Percentiles rank a stretch among this genome's conserved stretches.
Conservation (phyloP, 1,284 basidiomycete species). For the Pyrrhoderma lamaoense region DNA sequence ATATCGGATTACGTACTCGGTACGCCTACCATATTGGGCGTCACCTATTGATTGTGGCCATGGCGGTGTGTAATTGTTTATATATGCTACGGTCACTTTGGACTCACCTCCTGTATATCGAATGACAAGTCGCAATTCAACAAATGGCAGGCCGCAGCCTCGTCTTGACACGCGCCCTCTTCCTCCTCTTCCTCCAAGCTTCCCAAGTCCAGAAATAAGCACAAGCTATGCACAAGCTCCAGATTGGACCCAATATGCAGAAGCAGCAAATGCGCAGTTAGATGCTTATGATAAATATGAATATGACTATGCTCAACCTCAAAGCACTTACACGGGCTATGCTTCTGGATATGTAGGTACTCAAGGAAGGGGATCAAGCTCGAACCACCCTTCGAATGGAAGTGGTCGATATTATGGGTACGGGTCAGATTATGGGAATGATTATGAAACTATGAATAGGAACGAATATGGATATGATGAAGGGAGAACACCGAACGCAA, state of each 20-base stretch:
- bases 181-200: background rate
- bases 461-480: slow-evolving; percentile 3
- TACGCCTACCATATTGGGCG: no score
- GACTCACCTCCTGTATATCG: background rate
- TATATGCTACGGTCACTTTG: background rate
- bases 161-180: slow-evolving; percentile 1
- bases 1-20: no score
- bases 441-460: background rate
- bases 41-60: background rate
- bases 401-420: background rate
- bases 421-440: background rate
- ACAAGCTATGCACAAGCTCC: background rate
- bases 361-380: no score
- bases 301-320: background rate
- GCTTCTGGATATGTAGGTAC: no score
- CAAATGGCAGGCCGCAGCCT: background rate
- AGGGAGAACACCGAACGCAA: no score
- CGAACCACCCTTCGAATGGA: no score
- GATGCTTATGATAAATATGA: slow-evolving; percentile 2
- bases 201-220: background rate
- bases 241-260: slow-evolving; percentile 10
- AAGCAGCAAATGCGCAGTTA: slow-evolving; percentile 8
- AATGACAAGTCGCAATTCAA: background rate
- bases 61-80: background rate
- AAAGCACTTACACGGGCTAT: no score